Base-by-base conservation (phyloP, 176 grass and related monocot genomes). In the Eleusine coracana region DNA sequence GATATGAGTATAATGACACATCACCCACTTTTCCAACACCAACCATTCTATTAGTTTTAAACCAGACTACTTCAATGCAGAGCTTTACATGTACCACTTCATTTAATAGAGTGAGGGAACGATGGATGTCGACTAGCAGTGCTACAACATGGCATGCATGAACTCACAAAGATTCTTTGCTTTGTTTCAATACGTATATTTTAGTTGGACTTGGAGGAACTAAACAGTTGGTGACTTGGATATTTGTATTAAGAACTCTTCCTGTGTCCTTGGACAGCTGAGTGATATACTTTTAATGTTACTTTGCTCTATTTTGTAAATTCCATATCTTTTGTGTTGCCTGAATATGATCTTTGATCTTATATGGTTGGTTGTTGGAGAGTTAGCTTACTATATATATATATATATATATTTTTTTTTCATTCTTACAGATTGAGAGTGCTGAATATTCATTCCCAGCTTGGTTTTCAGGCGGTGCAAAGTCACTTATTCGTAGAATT, bases 371-470 rank as follows among this genome's bases (percentile, higher is more conserved):
- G 3, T 51, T 17, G 0, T 73, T 76, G 50, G 21, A 52, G 38
- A 58, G 13, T 38, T 41, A 68, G 66, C 50, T 70, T 71, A 80
- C 36, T 80, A 65, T 44, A 68, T 25, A 39, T 3, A 28, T 25
- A 39, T 3, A 28, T 25, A 25, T 76, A 0, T 52, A 34, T 34
- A 1, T 16, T 64, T 42, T 36, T 63, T 78, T 66, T 67, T 82
- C 69, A 68, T 84, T 73, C 68, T 80, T 78, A 68, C 87, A 98
- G 96, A 90, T 98, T 62, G 96, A 88, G 63, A 88, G 65, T 20
- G 96, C 96, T 64, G 87, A 93, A 76, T 98, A 89, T 93, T 93
- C 89, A 60, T 98, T 87, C 62, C 96, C 96, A 74, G 60, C 76
- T 71, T 93, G 93, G 91, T 95, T 95, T 93, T 88, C 93, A 55